A percentile compares a stretch with the other conserved stretches of the same genome.
phyloP scores from a whole-genome alignment of 2,329 filamentous ascomycete genomes.

The Zasmidium angulare region DNA sequence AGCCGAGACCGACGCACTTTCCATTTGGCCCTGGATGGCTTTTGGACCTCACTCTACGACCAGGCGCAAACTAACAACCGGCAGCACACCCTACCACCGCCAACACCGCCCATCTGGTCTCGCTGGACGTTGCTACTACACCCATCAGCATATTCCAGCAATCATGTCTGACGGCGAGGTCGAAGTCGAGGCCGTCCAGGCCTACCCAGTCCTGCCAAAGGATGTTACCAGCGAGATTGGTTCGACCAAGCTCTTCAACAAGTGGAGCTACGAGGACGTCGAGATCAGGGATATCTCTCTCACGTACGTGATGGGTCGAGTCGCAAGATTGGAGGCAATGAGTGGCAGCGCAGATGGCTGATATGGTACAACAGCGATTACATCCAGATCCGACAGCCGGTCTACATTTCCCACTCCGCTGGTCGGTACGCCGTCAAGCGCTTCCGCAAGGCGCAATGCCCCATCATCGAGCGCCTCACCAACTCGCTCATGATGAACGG shows the following conservation, averaged over 20 bases:
- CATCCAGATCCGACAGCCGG: conserved; percentile 98
- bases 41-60: not conserved
- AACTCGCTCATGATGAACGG: conserved; percentile 99
- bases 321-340: conserved; percentile 3
- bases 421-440: conserved; percentile 99
- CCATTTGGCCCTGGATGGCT: no score
- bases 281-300: conserved; percentile 99
- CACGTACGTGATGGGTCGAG: conserved; percentile 71
- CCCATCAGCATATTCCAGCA: conserved; percentile 11
- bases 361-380: conserved; percentile 72
- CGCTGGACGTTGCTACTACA: not conserved
- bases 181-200: conserved; percentile 84
- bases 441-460: conserved; percentile 99
- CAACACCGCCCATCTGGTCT: not conserved
- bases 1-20: no score
- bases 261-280: conserved; percentile 98
- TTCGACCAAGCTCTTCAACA: conserved; percentile 96
- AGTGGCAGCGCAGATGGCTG: conserved; percentile 26
- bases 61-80: conserved; percentile 4
- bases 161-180: conserved; percentile 97
- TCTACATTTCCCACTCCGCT: conserved; percentile 98
- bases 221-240: conserved; percentile 86
- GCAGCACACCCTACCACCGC: conserved; percentile 4
- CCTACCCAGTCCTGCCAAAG: conserved; percentile 85
- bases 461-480: conserved; percentile 99